Base-by-base conservation (phyloP, 805 yeast genomes). In the Kazachstania bromeliacearum region DNA sequence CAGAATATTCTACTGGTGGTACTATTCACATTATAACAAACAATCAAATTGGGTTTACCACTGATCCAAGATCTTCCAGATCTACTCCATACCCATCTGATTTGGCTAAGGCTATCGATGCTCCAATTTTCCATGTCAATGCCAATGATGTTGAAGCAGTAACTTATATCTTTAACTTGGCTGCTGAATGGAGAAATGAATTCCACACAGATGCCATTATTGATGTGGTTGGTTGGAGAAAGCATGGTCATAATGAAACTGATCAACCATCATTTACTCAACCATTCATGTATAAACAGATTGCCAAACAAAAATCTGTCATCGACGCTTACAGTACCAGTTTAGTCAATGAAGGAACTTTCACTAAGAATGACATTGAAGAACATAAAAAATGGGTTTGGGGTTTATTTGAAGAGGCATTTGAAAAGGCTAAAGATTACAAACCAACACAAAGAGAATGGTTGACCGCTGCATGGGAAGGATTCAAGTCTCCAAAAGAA, bases 231-330 rank as follows among this genome's bases (percentile, higher is more conserved):
- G 95, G 98, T 63, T 92, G 92, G 83, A 79, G 99, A 69, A 89
- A 88, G 65, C 77, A 92, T 62, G 99, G 99, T 62, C 99, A 92
- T 73, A 92, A 92, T 64, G 99, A 92, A 73, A 92, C 97, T 47
- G 99, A 92, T 68, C 99, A 92, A 71, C 99, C 99, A 41, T 71
- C 94, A 24, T 92, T 92, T 75, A 92, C 99, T 31, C 99, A 92
- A 68, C 99, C 99, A 35, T 68, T 87, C 55, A 92, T 92, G 99
- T 92, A 92, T 73, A 68, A 84, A 62, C 75, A 75, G 68, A 84
- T 92, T 59, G 87, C 89, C 38, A 72, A 83, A 62, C 89, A 88
- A 80, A 75, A 79, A 61, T 79, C 87, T 36, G 95, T 88, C 33
- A 72, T 92, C 51, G 95, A 88, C 53, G 73, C 77, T 59, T 92